These are phyloP conservation scores for Podila verticillata DNA, from an alignment of 192 early-diverging fungal genomes.

Conservation along the genomic window DNA sequence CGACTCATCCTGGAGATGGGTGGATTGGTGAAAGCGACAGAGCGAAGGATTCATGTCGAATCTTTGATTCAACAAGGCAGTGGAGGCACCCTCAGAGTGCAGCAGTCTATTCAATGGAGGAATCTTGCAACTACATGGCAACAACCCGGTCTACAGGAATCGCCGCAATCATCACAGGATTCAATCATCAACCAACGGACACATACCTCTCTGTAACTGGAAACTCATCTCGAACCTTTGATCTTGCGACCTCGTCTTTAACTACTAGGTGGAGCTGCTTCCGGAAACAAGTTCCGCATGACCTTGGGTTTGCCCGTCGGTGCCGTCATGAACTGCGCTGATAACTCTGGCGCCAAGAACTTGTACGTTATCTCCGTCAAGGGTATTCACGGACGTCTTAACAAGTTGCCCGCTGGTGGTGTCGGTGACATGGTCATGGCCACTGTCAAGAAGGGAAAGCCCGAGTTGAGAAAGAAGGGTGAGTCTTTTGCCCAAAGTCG, in stretches of 20 bases:
- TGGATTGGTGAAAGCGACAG: no score
- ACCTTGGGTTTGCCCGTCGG: slow-evolving; percentile 92
- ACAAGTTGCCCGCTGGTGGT: slow-evolving; percentile 97
- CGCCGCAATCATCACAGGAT: not conserved
- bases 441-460: slow-evolving; percentile 99
- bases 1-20: no score
- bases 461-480: slow-evolving; percentile 99
- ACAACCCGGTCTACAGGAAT: not conserved
- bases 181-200: no score
- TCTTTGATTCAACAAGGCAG: not conserved
- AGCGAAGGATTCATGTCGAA: slow-evolving; percentile 1
- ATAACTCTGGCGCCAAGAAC: slow-evolving; percentile 99
- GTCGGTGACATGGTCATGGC: slow-evolving; percentile 99
- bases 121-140: not conserved
- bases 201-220: no score
- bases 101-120: no score
- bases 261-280: slow-evolving; percentile 66
- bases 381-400: slow-evolving; percentile 95
- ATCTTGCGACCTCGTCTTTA: not conserved
- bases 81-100: not conserved
- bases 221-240: slow-evolving; percentile 7
- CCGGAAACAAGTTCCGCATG: slow-evolving; percentile 99
- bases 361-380: slow-evolving; percentile 98
- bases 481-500: no score
- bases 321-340: slow-evolving; percentile 99